A percentile compares a stretch with the other conserved stretches of the same genome.
phyloP scores from a whole-genome alignment of 2,329 filamentous ascomycete genomes.

The Fusarium liriodendri region DNA sequence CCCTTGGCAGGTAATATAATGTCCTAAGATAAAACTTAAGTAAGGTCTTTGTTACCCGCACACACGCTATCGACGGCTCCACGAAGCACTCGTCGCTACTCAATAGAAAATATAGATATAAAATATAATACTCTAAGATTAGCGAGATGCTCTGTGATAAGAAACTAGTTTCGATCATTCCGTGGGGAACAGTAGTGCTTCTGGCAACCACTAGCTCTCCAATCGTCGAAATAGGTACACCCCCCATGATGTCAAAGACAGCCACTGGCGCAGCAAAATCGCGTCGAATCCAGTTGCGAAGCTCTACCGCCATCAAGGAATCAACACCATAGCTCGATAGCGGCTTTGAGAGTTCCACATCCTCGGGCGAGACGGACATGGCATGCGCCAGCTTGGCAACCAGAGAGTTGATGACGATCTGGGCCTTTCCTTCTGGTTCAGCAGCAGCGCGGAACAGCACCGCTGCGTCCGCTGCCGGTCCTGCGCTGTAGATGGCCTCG shows the following conservation, averaged over 20 bases:
- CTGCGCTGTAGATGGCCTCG: not conserved
- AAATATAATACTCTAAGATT: no score
- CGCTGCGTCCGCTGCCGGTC: not conserved
- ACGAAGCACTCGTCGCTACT: no score
- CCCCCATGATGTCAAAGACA: conserved; percentile 15
- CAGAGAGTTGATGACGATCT: not conserved
- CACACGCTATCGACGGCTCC: no score
- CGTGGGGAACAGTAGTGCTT: not conserved
- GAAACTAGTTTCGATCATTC: no score
- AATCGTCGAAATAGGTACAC: not conserved
- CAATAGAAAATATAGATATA: no score
- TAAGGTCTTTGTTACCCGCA: no score
- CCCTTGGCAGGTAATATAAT: no score
- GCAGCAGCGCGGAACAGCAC: not conserved
- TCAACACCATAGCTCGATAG: conserved; percentile 52
- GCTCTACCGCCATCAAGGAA: conserved; percentile 61
- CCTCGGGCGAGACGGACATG: conserved; percentile 41
- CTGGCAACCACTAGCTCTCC: not conserved
- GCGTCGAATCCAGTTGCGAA: conserved; percentile 62
- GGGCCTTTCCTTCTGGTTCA: not conserved
- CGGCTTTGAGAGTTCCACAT: conserved; percentile 35
- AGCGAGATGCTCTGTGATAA: no score
- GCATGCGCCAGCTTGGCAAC: not conserved
- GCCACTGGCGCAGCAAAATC: conserved; percentile 42
- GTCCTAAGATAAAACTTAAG: no score